Base-by-base conservation (phyloP, 2,329 filamentous ascomycete species). In the Didymosphaeria variabile region DNA sequence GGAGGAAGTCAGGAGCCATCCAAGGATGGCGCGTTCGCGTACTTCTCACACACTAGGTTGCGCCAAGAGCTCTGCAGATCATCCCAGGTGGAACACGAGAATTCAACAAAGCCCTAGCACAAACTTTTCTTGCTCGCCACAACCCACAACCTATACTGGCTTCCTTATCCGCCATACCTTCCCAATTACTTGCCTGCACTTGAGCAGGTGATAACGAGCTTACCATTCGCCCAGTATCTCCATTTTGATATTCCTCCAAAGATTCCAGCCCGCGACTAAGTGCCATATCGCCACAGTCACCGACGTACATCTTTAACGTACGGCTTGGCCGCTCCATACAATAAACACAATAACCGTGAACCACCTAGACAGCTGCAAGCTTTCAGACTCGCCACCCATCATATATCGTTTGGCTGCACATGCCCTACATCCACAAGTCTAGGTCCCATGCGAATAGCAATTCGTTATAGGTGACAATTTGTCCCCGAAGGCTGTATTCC, bases 1-100 rank as follows among this genome's bases (percentile, higher is more conserved):
- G 52, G 26, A 55, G 38, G 23, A 34, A 55, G 38, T 44, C 26
- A 32, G 52, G 52, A 42, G 38, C 38, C 52, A 55, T 38, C 21
- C 51, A 9, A 42, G 38, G 52, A 45, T 55, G 9, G 52, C 52
- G 52, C 38, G 38, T 55, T 55, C 52, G 38, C 23, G 38, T 45
- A 44, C 38, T 23, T 19, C n/a, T 26, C 26, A 29, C 26, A 29
- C 26, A 29, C 26, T 29, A 29, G 26, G 26, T 4, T 29, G 4
- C 50, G 50, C 50, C 50, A 53, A 53, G 50, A 42, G 21, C 34
- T 50, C 46, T 34, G 7, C 29, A 31, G 4, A 5, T 17, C 6
- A 10, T 29, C 17, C 6, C 10, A n/a, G 46, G 6, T 36, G 9
- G n/a, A 38, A 10, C 32, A 13, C 19, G 32, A 52, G 31, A 52